phyloP scores from a whole-genome alignment of 2,329 filamentous ascomycete genomes.

The Aspergillus brasiliensis region DNA sequence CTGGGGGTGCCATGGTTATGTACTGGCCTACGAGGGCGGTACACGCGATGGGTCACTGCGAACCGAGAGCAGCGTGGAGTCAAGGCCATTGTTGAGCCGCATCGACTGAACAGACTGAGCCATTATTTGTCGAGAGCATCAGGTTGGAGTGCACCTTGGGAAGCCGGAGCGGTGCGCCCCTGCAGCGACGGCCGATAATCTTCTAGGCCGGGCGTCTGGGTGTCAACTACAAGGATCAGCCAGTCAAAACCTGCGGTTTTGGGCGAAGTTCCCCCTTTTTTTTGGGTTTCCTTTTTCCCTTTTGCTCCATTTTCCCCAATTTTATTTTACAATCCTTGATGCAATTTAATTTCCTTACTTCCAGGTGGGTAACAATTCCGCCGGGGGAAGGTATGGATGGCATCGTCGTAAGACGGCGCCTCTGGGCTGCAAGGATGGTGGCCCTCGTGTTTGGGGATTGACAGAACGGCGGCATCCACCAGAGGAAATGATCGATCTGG shows the following conservation, averaged over 20 bases:
- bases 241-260: background rate
- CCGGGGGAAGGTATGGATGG: background rate
- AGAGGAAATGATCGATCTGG: background rate
- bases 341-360: background rate
- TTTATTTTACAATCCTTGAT: background rate
- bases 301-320: background rate
- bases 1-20: constrained; percentile 1
- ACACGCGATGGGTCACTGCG: background rate
- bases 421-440: background rate
- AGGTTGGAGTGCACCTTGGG: constrained; percentile 3
- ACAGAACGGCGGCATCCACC: constrained; percentile 1
- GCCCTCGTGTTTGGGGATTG: constrained; percentile 1
- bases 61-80: constrained; percentile 5
- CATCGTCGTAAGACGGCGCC: background rate
- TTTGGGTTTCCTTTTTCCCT: background rate
- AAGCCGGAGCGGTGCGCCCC: constrained; percentile 5
- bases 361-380: background rate
- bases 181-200: constrained; percentile 3
- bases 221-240: background rate
- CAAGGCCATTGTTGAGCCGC: constrained; percentile 16
- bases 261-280: background rate
- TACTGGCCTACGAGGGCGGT: constrained; percentile 2
- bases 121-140: constrained; percentile 7
- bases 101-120: background rate
- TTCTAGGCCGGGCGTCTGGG: constrained; percentile 8